A percentile compares a stretch with the other conserved stretches of the same genome.
These are phyloP conservation scores for Stachybotrys echinatus DNA, from an alignment of 2,329 filamentous ascomycete species.

Conservation along the genomic window DNA sequence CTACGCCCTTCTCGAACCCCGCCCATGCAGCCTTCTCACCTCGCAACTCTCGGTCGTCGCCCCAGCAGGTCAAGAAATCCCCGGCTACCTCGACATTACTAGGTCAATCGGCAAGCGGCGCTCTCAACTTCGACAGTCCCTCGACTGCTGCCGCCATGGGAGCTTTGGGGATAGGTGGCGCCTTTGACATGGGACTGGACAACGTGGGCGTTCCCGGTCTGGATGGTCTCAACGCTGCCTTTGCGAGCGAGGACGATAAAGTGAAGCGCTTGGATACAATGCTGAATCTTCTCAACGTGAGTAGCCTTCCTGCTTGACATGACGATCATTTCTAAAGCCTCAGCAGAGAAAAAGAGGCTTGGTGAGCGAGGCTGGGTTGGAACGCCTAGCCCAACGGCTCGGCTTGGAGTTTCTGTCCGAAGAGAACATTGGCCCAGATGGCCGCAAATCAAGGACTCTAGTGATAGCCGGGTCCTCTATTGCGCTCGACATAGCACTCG, in stretches of 20 bases:
- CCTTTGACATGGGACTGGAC: conserved; percentile 49
- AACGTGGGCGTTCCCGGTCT: conserved; percentile 44
- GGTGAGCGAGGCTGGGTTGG: conserved; percentile 71
- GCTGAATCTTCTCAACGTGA: conserved; percentile 43
- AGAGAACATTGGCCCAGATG: conserved; percentile 38
- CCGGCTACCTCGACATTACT: conserved; percentile 49
- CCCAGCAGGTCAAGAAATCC: conserved; percentile 60
- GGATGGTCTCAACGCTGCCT: conserved; percentile 28
- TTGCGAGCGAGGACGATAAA: conserved; percentile 49
- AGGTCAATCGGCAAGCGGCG: conserved; percentile 36
- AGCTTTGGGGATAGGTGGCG: conserved; percentile 42
- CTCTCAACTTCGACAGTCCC: conserved; percentile 59
- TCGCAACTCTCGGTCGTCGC: conserved; percentile 52
- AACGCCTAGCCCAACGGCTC: conserved; percentile 60
- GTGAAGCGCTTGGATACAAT: conserved; percentile 49
- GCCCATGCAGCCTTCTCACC: conserved; percentile 56
- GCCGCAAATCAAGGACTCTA: conserved; percentile 47
- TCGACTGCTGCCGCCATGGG: conserved; percentile 58
- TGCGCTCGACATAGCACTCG: conserved; percentile 55
- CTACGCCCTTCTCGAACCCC: conserved; percentile 59
- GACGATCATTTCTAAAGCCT: conserved; percentile 4
- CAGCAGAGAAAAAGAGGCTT: conserved; percentile 47
- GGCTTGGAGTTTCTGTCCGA: conserved; percentile 63
- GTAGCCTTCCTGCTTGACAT: conserved; percentile 7
- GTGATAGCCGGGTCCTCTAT: conserved; percentile 59